These are phyloP conservation scores for Trichoderma guizhouense DNA, from an alignment of 2,329 filamentous ascomycete species.

Conservation along the genomic window DNA sequence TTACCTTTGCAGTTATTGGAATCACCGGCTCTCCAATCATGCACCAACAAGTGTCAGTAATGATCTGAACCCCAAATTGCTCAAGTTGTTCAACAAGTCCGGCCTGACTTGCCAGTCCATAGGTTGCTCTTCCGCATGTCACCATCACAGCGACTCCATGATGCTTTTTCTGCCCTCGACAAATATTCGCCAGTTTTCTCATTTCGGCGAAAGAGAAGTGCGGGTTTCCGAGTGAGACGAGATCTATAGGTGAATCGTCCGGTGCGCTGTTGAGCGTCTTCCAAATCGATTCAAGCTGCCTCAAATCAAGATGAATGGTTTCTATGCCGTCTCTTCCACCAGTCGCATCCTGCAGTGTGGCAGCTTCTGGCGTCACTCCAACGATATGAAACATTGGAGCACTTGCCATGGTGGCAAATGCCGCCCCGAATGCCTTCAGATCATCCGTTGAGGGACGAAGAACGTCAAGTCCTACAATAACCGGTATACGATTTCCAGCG, in stretches of 20 bases:
- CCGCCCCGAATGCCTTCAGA: slow-evolving; percentile 43
- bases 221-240: slow-evolving; percentile 45
- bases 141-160: slow-evolving; percentile 20
- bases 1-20: slow-evolving; percentile 23
- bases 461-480: slow-evolving; percentile 34
- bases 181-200: slow-evolving; percentile 30
- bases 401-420: slow-evolving; percentile 41
- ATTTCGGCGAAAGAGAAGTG: slow-evolving; percentile 42
- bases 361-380: slow-evolving; percentile 39
- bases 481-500: slow-evolving; percentile 32
- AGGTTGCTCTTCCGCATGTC: slow-evolving; percentile 15
- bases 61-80: slow-evolving; percentile 36
- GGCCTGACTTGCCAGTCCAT: slow-evolving; percentile 22
- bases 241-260: slow-evolving; percentile 26
- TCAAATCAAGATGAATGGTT: neutral
- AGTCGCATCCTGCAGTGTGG: slow-evolving; percentile 9
- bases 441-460: slow-evolving; percentile 27
- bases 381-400: slow-evolving; percentile 45
- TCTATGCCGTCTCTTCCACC: neutral
- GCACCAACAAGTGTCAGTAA: slow-evolving; percentile 48
- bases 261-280: slow-evolving; percentile 20
- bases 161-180: slow-evolving; percentile 26
- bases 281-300: neutral
- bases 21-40: slow-evolving; percentile 43
- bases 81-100: slow-evolving; percentile 32